Percentiles rank a stretch among this genome's conserved stretches.
These are phyloP conservation scores for Phaeosphaeriaceae sp. DNA, from an alignment of 2,329 filamentous ascomycete genomes.

Conservation along the genomic window DNA sequence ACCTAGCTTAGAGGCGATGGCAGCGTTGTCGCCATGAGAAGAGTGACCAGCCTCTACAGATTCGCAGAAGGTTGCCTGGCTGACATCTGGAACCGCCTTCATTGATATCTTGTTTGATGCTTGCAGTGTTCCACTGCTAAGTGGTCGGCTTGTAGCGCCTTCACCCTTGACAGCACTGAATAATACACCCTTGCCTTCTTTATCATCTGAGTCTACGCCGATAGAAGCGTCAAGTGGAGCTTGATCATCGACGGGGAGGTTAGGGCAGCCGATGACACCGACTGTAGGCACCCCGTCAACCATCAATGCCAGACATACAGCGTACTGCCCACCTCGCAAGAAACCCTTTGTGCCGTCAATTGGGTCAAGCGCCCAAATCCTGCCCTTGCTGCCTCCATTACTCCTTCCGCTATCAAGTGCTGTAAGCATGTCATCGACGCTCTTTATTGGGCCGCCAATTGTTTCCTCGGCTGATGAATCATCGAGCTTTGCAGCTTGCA, in stretches of 20 bases:
- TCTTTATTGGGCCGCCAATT: constrained; percentile 72
- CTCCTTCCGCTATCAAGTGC: constrained; percentile 67
- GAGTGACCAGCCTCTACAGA: constrained; percentile 94
- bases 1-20: constrained; percentile 82
- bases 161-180: constrained; percentile 82
- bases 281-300: constrained; percentile 93
- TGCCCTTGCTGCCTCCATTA: constrained; percentile 72
- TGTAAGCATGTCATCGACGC: constrained; percentile 67
- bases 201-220: constrained; percentile 75
- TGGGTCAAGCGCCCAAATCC: constrained; percentile 96
- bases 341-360: constrained; percentile 99
- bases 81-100: constrained; percentile 75
- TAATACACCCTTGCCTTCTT: constrained; percentile 80
- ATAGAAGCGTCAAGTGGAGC: constrained; percentile 73
- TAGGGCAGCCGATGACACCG: constrained; percentile 93
- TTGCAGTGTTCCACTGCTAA: constrained; percentile 64
- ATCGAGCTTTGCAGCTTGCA: constrained; percentile 72
- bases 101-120: constrained; percentile 73
- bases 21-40: constrained; percentile 83
- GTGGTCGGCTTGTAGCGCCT: constrained; percentile 79
- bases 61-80: constrained; percentile 91
- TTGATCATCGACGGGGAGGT: constrained; percentile 86
- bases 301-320: constrained; percentile 89
- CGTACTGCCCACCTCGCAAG: constrained; percentile 93
- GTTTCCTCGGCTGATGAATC: constrained; percentile 69